Conservation (phyloP, 2,329 filamentous ascomycete species). For the Leptographium galeiforme region DNA sequence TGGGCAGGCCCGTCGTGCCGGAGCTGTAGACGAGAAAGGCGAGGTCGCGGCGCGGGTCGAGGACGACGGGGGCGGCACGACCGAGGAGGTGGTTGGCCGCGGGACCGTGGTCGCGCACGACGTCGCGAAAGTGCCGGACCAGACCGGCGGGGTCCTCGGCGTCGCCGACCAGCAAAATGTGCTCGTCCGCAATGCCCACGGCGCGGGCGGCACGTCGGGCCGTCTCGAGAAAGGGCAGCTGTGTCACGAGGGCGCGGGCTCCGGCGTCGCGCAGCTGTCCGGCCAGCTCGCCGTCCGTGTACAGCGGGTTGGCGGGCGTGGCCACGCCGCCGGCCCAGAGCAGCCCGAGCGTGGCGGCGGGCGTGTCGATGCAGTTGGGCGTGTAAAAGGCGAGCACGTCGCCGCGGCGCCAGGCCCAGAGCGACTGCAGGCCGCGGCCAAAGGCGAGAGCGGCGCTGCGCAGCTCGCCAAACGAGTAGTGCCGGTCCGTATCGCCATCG, state of each 20-base stretch:
- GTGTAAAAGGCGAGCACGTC: slow-evolving; percentile 75
- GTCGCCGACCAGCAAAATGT: slow-evolving; percentile 66
- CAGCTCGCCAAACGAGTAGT: slow-evolving; percentile 59
- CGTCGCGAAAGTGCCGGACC: slow-evolving; percentile 59
- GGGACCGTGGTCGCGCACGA: slow-evolving; percentile 32
- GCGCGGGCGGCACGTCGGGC: slow-evolving; percentile 55
- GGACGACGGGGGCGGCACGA: slow-evolving; percentile 5
- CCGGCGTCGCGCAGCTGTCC: slow-evolving; percentile 71
- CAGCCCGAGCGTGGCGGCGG: slow-evolving; percentile 61
- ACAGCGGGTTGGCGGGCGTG: slow-evolving; percentile 79
- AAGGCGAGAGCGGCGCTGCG: slow-evolving; percentile 58
- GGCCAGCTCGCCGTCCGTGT: slow-evolving; percentile 70
- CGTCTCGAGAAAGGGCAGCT: slow-evolving; percentile 49
- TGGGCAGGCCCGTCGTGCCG: slow-evolving; percentile 82
- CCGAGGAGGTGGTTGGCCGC: too few species aligned
- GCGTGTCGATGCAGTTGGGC: slow-evolving; percentile 76
- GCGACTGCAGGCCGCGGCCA: slow-evolving; percentile 61
- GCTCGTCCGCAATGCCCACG: slow-evolving; percentile 56
- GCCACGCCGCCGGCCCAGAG: slow-evolving; percentile 73
- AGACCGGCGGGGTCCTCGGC: slow-evolving; percentile 41
- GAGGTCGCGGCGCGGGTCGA: slow-evolving; percentile 58
- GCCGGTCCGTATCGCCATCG: slow-evolving; percentile 54
- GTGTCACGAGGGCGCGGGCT: slow-evolving; percentile 64
- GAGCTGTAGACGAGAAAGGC: slow-evolving; percentile 81
- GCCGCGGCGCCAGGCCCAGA: slow-evolving; percentile 67